Evolutionary conservation across 177 flowering plant genomes (phyloP), one percentile per base, ranked within the genome.

Genomic region (Telopea speciosissima): DNA sequence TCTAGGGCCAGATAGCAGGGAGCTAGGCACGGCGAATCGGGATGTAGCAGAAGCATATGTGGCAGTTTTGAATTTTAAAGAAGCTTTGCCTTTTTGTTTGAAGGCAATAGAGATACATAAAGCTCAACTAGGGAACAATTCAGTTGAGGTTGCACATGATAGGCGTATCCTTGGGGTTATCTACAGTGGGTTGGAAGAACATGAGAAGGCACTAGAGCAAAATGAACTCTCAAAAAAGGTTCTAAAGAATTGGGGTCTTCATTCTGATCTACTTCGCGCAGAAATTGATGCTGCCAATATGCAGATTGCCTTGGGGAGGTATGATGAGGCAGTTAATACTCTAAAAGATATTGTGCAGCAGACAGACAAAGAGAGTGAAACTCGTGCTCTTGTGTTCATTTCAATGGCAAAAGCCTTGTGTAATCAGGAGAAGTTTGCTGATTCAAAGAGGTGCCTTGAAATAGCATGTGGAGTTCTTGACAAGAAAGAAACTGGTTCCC

Each of bases 251-350:
- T 89, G 93, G 96, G 96, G 92, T 23, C 78, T 83, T 59, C 72
- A 70, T 70, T 80, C 89, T 19, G 97, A 94, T 67, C 75, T 92
- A 79, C 80, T 94, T 71, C 87, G 83, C 19, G 90, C 97, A 0
- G 99, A 92, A 77, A 86, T 90, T 45, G 99, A 92, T 77, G 89
- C 97, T 74, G 90, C 97, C 8, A 90, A 94, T 78, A 89, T 92
- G 83, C 87, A 87, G 75, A 89, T 94, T 80, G 97, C 99, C 0
- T 67, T 92, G 76, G 93, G 97, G 44, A 90, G 79, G 78, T 82
- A 70, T 74, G 89, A 90, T 22, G 85, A 86, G 62, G 99, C 99
- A 3, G 83, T 94, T 63, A 67, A 81, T 63, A 85, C 84, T 71
- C 77, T 94, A 81, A 88, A 79, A 78, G 76, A 75, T 66, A 86